Base-by-base conservation (phyloP, 257 asterid genomes). In the Thymus mandschuricus region DNA sequence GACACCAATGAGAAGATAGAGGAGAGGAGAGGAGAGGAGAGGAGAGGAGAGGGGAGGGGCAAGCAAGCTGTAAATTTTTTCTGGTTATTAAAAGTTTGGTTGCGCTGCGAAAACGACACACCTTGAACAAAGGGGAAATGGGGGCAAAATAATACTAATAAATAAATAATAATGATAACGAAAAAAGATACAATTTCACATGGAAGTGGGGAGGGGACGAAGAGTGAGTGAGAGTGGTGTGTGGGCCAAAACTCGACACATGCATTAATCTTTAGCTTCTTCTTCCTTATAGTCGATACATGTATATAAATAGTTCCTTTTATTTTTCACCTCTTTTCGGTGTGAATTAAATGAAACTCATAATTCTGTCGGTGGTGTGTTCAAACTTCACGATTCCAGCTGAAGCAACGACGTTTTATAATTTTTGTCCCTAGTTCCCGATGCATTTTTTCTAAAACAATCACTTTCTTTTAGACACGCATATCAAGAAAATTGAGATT, bases 161-260 rank as follows among this genome's bases (percentile, higher is more conserved):
- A 15, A 29, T 56, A 28, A 60, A n/a, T 0, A 3, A 29, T 29
- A 29, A 56, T 0, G 8, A 3, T 7, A 56, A 29, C 1, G n/a
- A 58, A 6, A 33, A 44, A 51, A 46, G 60, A 74, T 45, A 54
- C 33, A 40, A 77, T 63, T 74, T 77, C 85, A 81, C 80, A 77
- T 64, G 78, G 59, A 44, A 49, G 57, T 10, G 54, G 27, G 12
- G 48, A 13, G 63, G 33, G 12, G 28, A 52, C 6, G 58, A 52
- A 43, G 40, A 28, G 21, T 46, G 11, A 1, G 66, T n/a, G 61
- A 2, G 64, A n/a, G 58, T 62, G 66, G 68, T 21, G 21, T 50
- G 1, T 31, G 27, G 48, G 13, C 45, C 35, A 34, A 64, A 31
- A 55, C 51, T 28, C 6, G 12, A 49, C 50, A 73, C 29, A 56